Evolutionary conservation across 805 yeast species (phyloP).

Genomic region (Jamesozyma hellenica): DNA sequence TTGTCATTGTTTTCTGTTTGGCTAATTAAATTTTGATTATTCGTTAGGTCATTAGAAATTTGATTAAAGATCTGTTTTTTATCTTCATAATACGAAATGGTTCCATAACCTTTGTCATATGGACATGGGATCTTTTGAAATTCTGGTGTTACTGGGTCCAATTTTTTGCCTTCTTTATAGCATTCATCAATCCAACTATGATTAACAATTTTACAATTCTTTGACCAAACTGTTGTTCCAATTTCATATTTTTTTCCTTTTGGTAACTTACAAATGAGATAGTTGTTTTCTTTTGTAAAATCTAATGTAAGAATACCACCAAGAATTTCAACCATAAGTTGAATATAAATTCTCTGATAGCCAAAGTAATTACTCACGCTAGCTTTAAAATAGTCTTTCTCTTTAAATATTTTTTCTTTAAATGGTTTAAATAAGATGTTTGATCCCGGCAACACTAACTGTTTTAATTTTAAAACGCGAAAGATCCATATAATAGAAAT

Average conservation of each 20-base stretch:
- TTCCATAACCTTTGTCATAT: no score
- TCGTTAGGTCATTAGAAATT: no score
- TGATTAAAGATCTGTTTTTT: no score
- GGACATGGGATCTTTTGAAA: neutral
- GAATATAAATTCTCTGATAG: conserved; percentile 65
- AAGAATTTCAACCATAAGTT: conserved; percentile 47
- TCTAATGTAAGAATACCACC: conserved; percentile 70
- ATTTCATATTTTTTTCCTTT: conserved; percentile 68
- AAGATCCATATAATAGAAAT: conserved; percentile 53
- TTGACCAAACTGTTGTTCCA: conserved; percentile 53
- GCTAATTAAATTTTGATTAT: no score
- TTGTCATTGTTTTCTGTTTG: no score
- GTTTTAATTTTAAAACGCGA: conserved; percentile 44
- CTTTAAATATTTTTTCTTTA: conserved; percentile 37
- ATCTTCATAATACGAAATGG: no score
- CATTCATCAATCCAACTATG: conserved; percentile 71
- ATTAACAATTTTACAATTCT: conserved; percentile 42
- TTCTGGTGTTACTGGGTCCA: neutral
- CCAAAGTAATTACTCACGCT: conserved; percentile 77
- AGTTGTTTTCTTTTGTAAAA: conserved; percentile 54
- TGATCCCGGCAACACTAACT: conserved; percentile 44
- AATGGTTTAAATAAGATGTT: conserved; percentile 65
- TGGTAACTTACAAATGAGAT: conserved; percentile 56
- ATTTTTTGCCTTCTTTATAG: neutral
- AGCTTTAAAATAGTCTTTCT: conserved; percentile 33